Evolutionary conservation across 495 filamentous ascomycete genomes (phyloP).

Genomic region (Penicillium macrosclerotiorum): DNA sequence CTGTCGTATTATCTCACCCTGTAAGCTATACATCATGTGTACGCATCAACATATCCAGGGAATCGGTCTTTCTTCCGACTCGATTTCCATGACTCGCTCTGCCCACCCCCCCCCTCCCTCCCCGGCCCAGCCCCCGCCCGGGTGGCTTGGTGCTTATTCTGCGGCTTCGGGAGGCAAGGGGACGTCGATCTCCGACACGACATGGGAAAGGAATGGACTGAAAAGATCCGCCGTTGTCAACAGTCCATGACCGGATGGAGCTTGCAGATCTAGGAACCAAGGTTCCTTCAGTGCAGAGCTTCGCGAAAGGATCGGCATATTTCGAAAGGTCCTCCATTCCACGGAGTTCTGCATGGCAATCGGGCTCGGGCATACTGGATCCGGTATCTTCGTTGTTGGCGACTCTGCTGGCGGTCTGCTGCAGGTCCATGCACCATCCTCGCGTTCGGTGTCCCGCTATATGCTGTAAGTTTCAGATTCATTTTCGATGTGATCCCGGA

Average conservation of each 20-base stretch:
- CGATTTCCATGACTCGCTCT: no score
- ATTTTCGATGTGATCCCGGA: neutral
- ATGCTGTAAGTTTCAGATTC: constrained; percentile 2
- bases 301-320: constrained; percentile 14
- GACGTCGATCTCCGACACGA: constrained; percentile 5
- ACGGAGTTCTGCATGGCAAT: constrained; percentile 5
- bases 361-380: constrained; percentile 1
- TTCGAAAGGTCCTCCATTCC: constrained; percentile 13
- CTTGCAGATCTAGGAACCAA: constrained; percentile 8
- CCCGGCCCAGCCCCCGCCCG: no score
- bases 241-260: neutral
- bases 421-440: constrained; percentile 4
- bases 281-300: neutral
- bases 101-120: no score
- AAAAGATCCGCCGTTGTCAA: neutral
- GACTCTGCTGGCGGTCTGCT: no score
- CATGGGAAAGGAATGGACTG: neutral
- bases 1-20: no score
- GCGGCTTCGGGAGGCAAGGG: no score
- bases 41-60: no score
- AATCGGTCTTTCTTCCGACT: no score
- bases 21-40: no score
- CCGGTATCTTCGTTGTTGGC: neutral
- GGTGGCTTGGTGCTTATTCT: no score
- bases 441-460: no score